Base-by-base conservation (phyloP, 2,329 filamentous ascomycete species). In the Diaporthe eres region DNA sequence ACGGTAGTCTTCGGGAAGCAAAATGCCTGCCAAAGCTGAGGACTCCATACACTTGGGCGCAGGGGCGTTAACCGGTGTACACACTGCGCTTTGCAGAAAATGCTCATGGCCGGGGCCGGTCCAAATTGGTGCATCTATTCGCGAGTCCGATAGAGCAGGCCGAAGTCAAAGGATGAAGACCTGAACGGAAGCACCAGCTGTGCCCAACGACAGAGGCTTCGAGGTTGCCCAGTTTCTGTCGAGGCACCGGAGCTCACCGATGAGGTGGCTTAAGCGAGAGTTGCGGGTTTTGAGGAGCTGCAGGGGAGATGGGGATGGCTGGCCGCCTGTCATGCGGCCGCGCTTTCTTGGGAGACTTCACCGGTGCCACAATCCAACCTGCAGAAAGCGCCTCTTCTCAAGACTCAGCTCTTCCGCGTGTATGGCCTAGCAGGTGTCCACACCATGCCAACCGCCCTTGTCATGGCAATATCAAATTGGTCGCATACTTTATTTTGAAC, bases 231-330 rank as follows among this genome's bases (percentile, higher is more conserved):
- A 31, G 17, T 28, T 8, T 31, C 28, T 25, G 17, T 12, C 8
- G 7, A 15, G 31, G 22, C 13, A 25, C 44, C 63, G 63, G 63
- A 67, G 63, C 25, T 67, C 63, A 67, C 63, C 63, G 63, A 67
- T 67, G 44, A 31, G 28, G 51, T 37, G 28, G 28, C 17, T 37
- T 67, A 19, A 19, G 17, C 12, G 42, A 25, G 39, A 65, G 15
- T 19, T 7, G 15, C 17, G 42, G 25, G 28, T 15, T n/a, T 47
- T 7, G 44, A 51, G 28, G 28, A 51, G 10, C 7, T 67, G 44
- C 63, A 51, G 63, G 63, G 44, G 42, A 37, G 44, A 31, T 22
- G 12, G 31, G 42, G 25, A 22, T 47, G 12, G 39, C 39, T n/a
- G 60, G 60, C 25, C n/a, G 17, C 60, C 58, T 22, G 17, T 17